These are phyloP conservation scores for Alternaria viburni DNA, from an alignment of 2,329 filamentous ascomycete species.

Conservation along the genomic window DNA sequence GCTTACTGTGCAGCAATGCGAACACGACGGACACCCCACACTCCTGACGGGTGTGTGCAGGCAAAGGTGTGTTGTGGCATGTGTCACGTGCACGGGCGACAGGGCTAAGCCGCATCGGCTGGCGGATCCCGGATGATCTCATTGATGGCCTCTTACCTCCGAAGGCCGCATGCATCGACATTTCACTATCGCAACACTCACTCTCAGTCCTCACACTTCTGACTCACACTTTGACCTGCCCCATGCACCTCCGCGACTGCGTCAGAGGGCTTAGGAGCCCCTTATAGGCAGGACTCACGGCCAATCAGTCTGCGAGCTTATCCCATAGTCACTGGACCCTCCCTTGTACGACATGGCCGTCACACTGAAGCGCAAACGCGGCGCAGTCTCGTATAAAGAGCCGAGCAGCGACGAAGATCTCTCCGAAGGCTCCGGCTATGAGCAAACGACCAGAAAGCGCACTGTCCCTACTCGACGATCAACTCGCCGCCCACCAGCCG, in stretches of 20 bases:
- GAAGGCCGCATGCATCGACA: slow-evolving; percentile 9
- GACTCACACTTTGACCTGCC: background rate
- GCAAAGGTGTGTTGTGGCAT: background rate
- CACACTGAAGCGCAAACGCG: slow-evolving; percentile 45
- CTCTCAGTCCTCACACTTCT: background rate
- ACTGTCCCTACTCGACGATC: slow-evolving; percentile 32
- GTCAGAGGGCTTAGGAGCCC: slow-evolving; percentile 4
- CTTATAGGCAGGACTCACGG: background rate
- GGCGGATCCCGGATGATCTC: slow-evolving; percentile 6
- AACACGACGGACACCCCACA: background rate
- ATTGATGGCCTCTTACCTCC: slow-evolving; percentile 9
- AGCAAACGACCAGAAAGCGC: slow-evolving; percentile 18
- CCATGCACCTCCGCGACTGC: slow-evolving; percentile 7
- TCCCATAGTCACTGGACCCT: background rate
- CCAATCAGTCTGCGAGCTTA: background rate
- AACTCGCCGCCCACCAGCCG: slow-evolving; percentile 27
- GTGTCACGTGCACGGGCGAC: slow-evolving; percentile 10
- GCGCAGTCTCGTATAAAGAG: slow-evolving; percentile 46
- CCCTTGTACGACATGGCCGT: slow-evolving; percentile 29
- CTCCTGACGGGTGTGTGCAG: background rate
- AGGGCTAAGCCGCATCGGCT: slow-evolving; percentile 2
- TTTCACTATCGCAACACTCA: slow-evolving; percentile 5
- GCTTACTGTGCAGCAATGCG: background rate
- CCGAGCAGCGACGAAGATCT: slow-evolving; percentile 43
- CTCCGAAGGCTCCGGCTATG: slow-evolving; percentile 26